A percentile compares a stretch with the other conserved stretches of the same genome.
Evolutionary conservation across 768 basidiomycete genomes (phyloP).

Genomic region (Tylopilus felleus): DNA sequence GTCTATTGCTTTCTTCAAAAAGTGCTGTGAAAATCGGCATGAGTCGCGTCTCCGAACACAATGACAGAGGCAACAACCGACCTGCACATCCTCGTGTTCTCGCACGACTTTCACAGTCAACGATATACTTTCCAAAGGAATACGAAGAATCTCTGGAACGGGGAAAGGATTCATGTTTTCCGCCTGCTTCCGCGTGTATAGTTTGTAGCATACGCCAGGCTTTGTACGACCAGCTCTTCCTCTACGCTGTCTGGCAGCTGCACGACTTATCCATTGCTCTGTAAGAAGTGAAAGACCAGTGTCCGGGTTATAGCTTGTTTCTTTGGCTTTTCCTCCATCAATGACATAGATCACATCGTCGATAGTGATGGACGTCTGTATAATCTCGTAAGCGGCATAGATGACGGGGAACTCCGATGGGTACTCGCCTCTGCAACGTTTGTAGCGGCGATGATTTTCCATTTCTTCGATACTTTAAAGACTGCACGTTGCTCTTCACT

Average conservation of each 20-base stretch:
- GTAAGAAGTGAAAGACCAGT: constrained; percentile 70
- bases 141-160: constrained; percentile 83
- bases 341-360: constrained; percentile 86
- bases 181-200: constrained; percentile 77
- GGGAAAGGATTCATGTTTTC: constrained; percentile 67
- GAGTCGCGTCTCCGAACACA: not conserved
- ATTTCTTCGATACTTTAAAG: constrained; percentile 57
- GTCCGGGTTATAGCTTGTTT: constrained; percentile 68
- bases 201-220: constrained; percentile 81
- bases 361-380: constrained; percentile 84
- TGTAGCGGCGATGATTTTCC: constrained; percentile 88
- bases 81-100: constrained; percentile 76
- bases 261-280: constrained; percentile 75
- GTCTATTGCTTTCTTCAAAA: constrained; percentile 73
- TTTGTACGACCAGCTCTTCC: constrained; percentile 89
- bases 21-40: constrained; percentile 39
- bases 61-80: constrained; percentile 26
- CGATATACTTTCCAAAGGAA: constrained; percentile 79
- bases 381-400: not conserved
- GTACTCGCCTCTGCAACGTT: constrained; percentile 81
- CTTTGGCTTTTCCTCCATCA: constrained; percentile 83
- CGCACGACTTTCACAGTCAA: constrained; percentile 79
- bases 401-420: not conserved
- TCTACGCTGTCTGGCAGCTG: constrained; percentile 78
- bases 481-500: constrained; percentile 79